These are phyloP conservation scores for Brassica incana DNA, from an alignment of 345 rosid species.

Conservation along the genomic window DNA sequence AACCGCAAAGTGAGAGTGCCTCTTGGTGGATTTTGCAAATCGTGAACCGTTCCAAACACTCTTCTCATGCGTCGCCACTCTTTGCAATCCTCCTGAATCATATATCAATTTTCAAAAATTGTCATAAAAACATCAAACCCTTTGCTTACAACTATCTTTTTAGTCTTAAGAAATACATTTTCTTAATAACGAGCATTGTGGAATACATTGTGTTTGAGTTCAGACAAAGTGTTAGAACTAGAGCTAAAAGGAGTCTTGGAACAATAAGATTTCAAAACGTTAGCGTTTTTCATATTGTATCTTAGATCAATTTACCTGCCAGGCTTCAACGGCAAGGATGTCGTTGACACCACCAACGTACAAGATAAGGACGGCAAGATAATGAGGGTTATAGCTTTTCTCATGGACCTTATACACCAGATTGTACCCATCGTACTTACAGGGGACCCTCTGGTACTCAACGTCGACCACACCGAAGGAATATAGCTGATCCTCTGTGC, in stretches of 20 bases:
- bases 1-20: constrained; percentile 56
- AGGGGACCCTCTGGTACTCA: constrained; percentile 69
- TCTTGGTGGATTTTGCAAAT: constrained; percentile 56
- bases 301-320: constrained; percentile 51
- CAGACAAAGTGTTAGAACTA: background rate
- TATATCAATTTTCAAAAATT: background rate
- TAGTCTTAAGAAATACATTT: background rate
- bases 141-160: background rate
- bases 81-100: constrained; percentile 53
- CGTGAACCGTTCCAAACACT: constrained; percentile 73
- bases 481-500: constrained; percentile 44
- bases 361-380: constrained; percentile 61
- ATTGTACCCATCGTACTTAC: constrained; percentile 51
- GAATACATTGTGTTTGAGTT: background rate
- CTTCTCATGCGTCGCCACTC: constrained; percentile 76
- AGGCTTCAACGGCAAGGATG: constrained; percentile 59
- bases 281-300: background rate
- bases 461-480: constrained; percentile 76
- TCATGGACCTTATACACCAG: constrained; percentile 66
- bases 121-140: background rate
- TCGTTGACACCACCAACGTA: constrained; percentile 61
- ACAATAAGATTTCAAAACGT: background rate
- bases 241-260: background rate
- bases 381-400: constrained; percentile 58
- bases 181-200: background rate